A percentile compares a stretch with the other conserved stretches of the same genome.
Evolutionary conservation across 441 rosid genomes (phyloP).

Genomic region (Bocquillonia castaneifolia): DNA sequence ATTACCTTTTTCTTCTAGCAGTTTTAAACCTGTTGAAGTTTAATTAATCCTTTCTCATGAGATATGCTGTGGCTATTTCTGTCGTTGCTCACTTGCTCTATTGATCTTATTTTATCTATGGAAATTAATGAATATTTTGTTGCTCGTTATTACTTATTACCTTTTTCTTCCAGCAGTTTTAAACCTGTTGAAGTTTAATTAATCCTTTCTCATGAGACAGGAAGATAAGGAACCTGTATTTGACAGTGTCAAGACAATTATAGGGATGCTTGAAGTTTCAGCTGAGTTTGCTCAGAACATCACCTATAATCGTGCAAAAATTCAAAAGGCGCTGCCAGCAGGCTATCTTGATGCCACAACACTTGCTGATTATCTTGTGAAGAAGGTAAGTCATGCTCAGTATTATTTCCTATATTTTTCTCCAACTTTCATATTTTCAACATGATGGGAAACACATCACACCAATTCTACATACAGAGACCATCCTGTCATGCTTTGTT

Average conservation of each 20-base stretch:
- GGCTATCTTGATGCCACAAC: constrained; percentile 96
- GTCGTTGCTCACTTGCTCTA: background rate
- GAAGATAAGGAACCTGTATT: constrained; percentile 94
- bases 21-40: background rate
- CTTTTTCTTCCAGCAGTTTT: background rate
- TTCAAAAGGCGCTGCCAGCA: constrained; percentile 69
- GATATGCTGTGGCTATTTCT: constrained; percentile 17
- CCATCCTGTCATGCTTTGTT: no score
- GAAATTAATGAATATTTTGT: background rate
- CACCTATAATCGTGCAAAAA: constrained; percentile 56
- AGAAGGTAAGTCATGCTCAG: constrained; percentile 49
- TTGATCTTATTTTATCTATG: background rate
- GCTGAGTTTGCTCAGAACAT: constrained; percentile 90
- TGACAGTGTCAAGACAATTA: constrained; percentile 73
- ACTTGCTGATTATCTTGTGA: constrained; percentile 91
- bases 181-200: background rate
- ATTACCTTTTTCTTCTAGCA: background rate
- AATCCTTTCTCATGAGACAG: constrained; percentile 30
- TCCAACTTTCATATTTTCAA: background rate
- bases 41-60: constrained; percentile 7
- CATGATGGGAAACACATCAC: background rate
- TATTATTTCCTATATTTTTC: background rate
- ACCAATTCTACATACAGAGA: no score
- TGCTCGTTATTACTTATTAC: background rate
- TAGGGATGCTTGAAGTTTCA: constrained; percentile 91